Conservation (phyloP, 139 green algal genomes). For the Eudorina sp. region DNA sequence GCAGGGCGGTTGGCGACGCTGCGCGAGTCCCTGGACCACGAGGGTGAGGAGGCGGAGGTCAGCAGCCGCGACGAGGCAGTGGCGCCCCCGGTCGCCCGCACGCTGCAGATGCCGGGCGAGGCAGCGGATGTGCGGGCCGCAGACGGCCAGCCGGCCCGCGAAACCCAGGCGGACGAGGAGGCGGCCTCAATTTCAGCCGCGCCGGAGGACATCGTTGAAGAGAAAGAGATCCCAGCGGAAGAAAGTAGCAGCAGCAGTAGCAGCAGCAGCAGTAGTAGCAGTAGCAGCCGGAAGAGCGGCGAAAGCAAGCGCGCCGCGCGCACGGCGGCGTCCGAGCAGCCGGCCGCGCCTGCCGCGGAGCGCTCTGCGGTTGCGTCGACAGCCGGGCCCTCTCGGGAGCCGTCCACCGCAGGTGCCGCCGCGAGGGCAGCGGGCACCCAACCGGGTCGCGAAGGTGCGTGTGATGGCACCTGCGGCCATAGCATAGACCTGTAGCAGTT, state of each 20-base stretch:
- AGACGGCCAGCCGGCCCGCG: no score
- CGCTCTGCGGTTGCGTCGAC: not conserved
- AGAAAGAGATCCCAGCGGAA: no score
- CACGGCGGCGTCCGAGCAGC: not conserved
- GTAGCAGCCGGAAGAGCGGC: no score
- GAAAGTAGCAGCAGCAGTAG: no score
- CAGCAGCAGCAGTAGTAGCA: no score
- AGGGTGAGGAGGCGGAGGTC: conserved; percentile 33
- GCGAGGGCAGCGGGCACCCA: not conserved
- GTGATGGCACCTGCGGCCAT: not conserved
- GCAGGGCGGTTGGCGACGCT: conserved; percentile 14
- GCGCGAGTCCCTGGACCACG: conserved; percentile 7
- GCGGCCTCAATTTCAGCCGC: not conserved
- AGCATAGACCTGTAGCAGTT: no score
- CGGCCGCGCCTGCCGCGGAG: not conserved
- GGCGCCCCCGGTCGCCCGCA: not conserved
- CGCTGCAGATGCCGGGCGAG: conserved; percentile 4
- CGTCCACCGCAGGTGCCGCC: not conserved
- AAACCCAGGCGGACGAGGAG: not conserved
- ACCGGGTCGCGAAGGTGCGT: not conserved
- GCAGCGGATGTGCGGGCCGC: no score
- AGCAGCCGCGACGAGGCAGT: conserved; percentile 19
- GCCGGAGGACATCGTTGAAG: not conserved
- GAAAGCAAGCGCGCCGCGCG: no score
- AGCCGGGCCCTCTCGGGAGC: not conserved